phyloP scores from a whole-genome alignment of 1,284 basidiomycete genomes.

The Earliella scabrosa region DNA sequence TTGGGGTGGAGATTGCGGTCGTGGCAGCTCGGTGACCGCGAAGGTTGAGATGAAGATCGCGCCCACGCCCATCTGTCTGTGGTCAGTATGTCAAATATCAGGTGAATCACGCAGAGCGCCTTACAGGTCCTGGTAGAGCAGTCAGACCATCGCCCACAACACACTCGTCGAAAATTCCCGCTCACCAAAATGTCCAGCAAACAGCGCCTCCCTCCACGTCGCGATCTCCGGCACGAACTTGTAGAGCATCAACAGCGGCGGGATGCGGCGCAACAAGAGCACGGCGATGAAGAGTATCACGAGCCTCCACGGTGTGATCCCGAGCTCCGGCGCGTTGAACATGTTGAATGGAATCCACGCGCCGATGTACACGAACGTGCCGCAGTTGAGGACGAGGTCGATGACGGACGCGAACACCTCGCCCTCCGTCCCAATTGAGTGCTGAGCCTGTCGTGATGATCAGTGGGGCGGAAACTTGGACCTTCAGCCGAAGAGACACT shows the following conservation, averaged over 20 bases:
- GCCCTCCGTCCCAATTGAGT: constrained; percentile 93
- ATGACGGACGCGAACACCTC: constrained; percentile 90
- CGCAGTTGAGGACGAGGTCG: constrained; percentile 84
- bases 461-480: not conserved
- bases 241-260: constrained; percentile 75
- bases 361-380: constrained; percentile 89
- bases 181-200: constrained; percentile 86
- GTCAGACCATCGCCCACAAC: not conserved
- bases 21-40: constrained; percentile 70
- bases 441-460: constrained; percentile 63
- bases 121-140: too few relatives aligned
- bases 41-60: constrained; percentile 88
- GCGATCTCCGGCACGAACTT: constrained; percentile 85
- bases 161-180: not conserved
- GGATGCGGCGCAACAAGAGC: constrained; percentile 77
- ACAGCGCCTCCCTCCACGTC: constrained; percentile 80
- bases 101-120: too few relatives aligned
- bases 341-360: constrained; percentile 84
- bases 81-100: too few relatives aligned
- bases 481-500: constrained; percentile 10
- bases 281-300: constrained; percentile 70
- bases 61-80: constrained; percentile 72
- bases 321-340: constrained; percentile 66
- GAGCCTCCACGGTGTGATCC: constrained; percentile 77
- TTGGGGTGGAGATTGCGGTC: constrained; percentile 60